Evolutionary conservation across 2,329 filamentous ascomycete species (phyloP).

Genomic region (Sarocladiaceae sp.): DNA sequence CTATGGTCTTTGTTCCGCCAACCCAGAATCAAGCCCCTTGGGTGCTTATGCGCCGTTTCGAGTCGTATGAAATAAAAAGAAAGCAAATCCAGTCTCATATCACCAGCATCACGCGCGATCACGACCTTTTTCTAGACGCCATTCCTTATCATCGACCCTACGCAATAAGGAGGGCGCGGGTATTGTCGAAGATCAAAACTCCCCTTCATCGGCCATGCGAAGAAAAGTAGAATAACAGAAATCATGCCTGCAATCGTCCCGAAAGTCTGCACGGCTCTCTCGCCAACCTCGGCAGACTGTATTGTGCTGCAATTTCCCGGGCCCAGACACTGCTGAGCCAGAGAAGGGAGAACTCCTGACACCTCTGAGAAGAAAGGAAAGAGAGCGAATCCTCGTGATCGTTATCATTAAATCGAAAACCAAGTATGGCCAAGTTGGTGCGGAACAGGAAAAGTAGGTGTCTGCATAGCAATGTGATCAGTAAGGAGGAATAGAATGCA

Average conservation of each 20-base stretch:
- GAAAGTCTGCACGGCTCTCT: too few species aligned
- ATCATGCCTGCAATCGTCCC: too few species aligned
- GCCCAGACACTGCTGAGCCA: too few species aligned
- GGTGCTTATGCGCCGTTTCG: slow-evolving; percentile 2
- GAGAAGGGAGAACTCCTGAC: background rate
- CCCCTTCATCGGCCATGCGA: background rate
- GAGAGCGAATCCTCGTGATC: background rate
- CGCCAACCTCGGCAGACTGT: too few species aligned
- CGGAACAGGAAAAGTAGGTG: too few species aligned
- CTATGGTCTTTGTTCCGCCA: slow-evolving; percentile 3
- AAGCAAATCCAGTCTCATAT: background rate
- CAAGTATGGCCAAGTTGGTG: too few species aligned
- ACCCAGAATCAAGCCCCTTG: background rate
- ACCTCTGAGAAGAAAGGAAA: background rate
- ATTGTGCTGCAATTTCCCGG: too few species aligned
- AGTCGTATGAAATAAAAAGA: background rate
- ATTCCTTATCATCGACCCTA: background rate
- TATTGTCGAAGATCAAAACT: background rate
- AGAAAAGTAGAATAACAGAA: background rate
- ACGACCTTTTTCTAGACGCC: background rate
- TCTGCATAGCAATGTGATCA: too few species aligned
- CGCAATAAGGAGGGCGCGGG: background rate
- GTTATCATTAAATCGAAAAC: background rate
- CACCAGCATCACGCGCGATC: background rate
- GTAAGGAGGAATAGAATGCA: too few species aligned